These are phyloP conservation scores for Articulospora tetracladia DNA, from an alignment of 495 filamentous ascomycete species.

Conservation along the genomic window DNA sequence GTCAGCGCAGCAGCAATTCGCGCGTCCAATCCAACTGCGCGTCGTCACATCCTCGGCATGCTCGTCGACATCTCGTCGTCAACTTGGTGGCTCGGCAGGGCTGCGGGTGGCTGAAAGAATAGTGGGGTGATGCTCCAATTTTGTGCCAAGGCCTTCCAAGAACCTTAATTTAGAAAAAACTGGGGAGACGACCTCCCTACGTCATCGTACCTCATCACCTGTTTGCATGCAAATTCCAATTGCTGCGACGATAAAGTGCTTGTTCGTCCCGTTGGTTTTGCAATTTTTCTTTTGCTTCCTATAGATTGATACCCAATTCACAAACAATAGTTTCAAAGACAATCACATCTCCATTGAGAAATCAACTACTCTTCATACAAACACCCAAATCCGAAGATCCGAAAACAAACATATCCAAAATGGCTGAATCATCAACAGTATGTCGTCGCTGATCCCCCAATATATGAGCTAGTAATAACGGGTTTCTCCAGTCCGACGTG, in stretches of 20 bases:
- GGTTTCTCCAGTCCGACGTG: constrained; percentile 18
- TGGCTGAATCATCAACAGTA: constrained; percentile 15
- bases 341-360: too few species aligned
- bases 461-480: too few species aligned
- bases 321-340: too few species aligned
- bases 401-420: background rate
- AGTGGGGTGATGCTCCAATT: background rate
- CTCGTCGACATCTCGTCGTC: background rate
- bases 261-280: too few species aligned
- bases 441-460: background rate
- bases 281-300: too few species aligned
- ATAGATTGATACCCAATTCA: too few species aligned
- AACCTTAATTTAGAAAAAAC: too few species aligned
- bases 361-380: background rate
- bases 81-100: background rate
- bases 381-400: background rate
- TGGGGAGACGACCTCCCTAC: too few species aligned
- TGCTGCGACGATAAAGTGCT: too few species aligned
- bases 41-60: background rate
- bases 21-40: background rate
- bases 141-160: too few species aligned
- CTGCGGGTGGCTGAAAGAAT: background rate
- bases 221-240: background rate
- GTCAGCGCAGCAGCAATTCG: background rate
- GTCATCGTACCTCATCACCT: background rate